phyloP scores from a whole-genome alignment of 2,329 filamentous ascomycete species.

The Incumbomyces lentus region DNA sequence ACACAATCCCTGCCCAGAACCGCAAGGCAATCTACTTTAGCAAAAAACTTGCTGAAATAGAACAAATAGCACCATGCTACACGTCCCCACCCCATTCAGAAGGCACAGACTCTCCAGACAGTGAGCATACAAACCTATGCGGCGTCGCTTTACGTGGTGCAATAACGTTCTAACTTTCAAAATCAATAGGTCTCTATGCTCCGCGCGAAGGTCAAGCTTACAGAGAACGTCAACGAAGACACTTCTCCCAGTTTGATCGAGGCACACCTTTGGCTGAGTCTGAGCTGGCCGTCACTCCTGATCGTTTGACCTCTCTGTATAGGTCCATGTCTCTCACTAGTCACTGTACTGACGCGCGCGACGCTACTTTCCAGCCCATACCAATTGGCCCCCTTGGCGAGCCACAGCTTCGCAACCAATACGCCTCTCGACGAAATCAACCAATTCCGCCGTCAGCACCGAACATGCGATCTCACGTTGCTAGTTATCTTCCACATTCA shows the following conservation, averaged over 20 bases:
- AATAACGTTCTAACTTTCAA: constrained; percentile 5
- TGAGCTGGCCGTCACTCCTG: constrained; percentile 29
- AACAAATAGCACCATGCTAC: neutral
- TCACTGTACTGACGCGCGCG: too few relatives aligned
- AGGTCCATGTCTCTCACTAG: too few relatives aligned
- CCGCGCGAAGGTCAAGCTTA: constrained; percentile 65
- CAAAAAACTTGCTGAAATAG: constrained; percentile 1
- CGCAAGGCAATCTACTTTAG: constrained; percentile 1
- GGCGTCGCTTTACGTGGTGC: neutral
- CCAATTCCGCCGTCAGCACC: too few relatives aligned
- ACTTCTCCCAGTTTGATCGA: constrained; percentile 69
- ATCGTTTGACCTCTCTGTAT: too few relatives aligned
- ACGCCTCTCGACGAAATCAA: too few relatives aligned
- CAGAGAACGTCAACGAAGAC: constrained; percentile 64
- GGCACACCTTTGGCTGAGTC: constrained; percentile 63
- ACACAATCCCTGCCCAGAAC: neutral
- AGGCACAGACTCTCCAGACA: neutral
- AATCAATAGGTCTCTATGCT: constrained; percentile 58
- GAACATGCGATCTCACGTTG: too few relatives aligned
- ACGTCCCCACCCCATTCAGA: neutral
- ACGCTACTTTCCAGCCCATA: too few relatives aligned
- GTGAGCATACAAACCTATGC: constrained; percentile 7
- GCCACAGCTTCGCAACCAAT: too few relatives aligned
- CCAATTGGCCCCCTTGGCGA: too few relatives aligned
- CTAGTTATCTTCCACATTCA: too few relatives aligned